Evolutionary conservation across 257 asterid genomes (phyloP), one percentile per base, ranked within the genome.

Genomic region (Avicennia marina): DNA sequence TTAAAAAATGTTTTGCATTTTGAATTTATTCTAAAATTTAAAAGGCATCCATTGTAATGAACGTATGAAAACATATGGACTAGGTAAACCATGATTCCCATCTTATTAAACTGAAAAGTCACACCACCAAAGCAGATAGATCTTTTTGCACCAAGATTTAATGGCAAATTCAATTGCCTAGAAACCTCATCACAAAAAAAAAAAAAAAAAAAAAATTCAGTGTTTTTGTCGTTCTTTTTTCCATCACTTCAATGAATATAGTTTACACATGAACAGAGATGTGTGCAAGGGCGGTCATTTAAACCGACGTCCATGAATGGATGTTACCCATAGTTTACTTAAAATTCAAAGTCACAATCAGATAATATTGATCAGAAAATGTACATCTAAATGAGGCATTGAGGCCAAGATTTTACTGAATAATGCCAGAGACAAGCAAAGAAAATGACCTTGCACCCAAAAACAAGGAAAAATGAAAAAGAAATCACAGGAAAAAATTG

Each of bases 71-170:
- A 40, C 12, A 53, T 10, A 22, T 8, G 18, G 32, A 29, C 42
- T 22, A 17, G 42, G 15, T 44, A 61, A 60, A 29, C 43, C 56
- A 31, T 4, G 33, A 56, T 50, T 52, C 34, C 26, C 27, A 38
- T 33, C 60, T 62, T 21, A 34, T 7, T 50, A 42, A 11, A 27
- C 10, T 31, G 52, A 27, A 52, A 69, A 48, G 22, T 16, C 57
- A 21, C 29, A 41, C 13, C 4, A 20, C 51, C 18, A 46, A 42
- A 48, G 10, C 49, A 46, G 29, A 12, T 32, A 50, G 19, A 53
- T 48, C 57, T 47, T 49, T n/a, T 16, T 51, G 27, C 29, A 45
- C 44, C 53, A 64, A 68, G 55, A 41, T 27, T 16, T 16, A 53
- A 36, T 32, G 47, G 45, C 33, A 31, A 31, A 7, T 5, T 53